Evolutionary conservation across 2,329 filamentous ascomycete genomes (phyloP), one percentile per base, ranked within the genome.

Genomic region (Bipolaris bicolor): DNA sequence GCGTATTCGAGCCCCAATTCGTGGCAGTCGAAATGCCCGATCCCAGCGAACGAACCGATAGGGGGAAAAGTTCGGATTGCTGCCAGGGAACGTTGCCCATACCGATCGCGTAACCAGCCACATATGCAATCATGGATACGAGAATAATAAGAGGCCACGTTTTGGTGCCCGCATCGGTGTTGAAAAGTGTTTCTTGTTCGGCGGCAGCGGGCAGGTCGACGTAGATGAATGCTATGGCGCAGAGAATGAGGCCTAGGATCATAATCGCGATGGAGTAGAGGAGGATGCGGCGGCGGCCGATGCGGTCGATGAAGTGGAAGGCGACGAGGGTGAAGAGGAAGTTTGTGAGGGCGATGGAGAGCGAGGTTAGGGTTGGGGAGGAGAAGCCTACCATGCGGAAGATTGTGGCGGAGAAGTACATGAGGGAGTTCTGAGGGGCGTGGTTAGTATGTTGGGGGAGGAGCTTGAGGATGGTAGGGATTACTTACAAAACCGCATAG

Each of bases 31-130:
- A 85, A 5, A 91, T 75, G 0, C 88, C 88, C 56, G 88, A 90
- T 26, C 90, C 91, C 1, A 91, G 77, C 4, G 88, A 88, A 47
- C 90, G 86, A 44, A 92, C 90, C 29, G 83, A 83, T 46, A 93
- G 81, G 0, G 92, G 90, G 71, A 97, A 97, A 31, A 97, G 72
- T 78, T 98, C 94, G 66, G 89, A 91, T 78, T 97, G 93, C 83
- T 97, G 94, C 94, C 94, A 98, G 0, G 94, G 93, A 2, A 98
- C 92, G 67, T 92, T 96, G 7, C 94, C 94, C 2, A 98, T 83
- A 2, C 94, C 94, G 1, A 93, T 81, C 1, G 94, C 94, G 72
- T 96, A 98, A 1, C 89, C 83, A 7, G 91, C 89, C 1, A 96
- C 92, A 75, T 96, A 97, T 7, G 92, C 66, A 75, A 92, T 89